These are phyloP conservation scores for Taphrina populina DNA, from an alignment of 1,139 yeast genomes.

Conservation along the genomic window DNA sequence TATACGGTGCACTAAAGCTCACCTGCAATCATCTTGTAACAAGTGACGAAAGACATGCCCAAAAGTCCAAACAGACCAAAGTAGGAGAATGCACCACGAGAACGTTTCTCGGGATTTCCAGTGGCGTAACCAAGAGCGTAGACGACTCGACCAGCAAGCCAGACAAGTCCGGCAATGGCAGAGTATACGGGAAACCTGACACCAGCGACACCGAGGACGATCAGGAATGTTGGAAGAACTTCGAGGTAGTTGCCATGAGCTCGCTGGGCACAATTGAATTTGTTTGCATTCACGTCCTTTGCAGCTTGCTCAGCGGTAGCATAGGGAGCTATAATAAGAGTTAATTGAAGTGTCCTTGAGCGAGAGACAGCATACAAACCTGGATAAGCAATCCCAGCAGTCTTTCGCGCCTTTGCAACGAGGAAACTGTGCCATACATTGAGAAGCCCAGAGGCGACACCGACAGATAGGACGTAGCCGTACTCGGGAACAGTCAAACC, in stretches of 20 bases:
- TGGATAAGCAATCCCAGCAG: constrained; percentile 25
- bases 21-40: constrained; percentile 22
- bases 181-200: constrained; percentile 17
- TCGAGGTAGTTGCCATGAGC: constrained; percentile 34
- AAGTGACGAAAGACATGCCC: constrained; percentile 9
- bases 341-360: background rate
- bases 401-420: constrained; percentile 13
- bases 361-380: background rate
- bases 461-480: constrained; percentile 30
- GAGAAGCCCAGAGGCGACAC: constrained; percentile 29
- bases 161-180: constrained; percentile 11
- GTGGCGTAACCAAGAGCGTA: constrained; percentile 31
- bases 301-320: constrained; percentile 26
- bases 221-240: constrained; percentile 13
- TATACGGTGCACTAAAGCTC: background rate
- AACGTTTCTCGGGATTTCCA: constrained; percentile 26
- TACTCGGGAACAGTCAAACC: constrained; percentile 29
- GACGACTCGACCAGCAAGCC: constrained; percentile 29
- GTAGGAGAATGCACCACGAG: constrained; percentile 16
- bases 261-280: constrained; percentile 30
- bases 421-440: constrained; percentile 25
- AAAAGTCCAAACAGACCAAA: constrained; percentile 24
- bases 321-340: background rate
- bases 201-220: constrained; percentile 15
- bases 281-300: constrained; percentile 2